These are phyloP conservation scores for Aureobasidium namibiae DNA, from an alignment of 2,329 filamentous ascomycete species.

Conservation along the genomic window DNA sequence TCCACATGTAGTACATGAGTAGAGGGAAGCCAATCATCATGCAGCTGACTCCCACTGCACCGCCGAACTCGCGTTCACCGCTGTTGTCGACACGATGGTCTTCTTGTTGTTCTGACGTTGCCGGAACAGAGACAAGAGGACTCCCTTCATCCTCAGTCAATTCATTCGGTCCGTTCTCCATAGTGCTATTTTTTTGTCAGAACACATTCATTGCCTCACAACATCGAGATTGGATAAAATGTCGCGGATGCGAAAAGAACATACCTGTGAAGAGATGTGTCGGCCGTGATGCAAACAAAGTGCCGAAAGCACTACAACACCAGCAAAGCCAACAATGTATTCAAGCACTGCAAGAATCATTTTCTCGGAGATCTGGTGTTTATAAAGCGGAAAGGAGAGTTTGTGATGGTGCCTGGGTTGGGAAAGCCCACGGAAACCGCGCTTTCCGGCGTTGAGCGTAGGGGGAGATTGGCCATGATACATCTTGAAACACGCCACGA, in stretches of 20 bases:
- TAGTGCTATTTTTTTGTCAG: neutral
- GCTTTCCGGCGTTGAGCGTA: neutral
- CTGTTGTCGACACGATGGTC: neutral
- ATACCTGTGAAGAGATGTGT: neutral
- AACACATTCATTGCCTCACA: too few relatives aligned
- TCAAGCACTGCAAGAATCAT: neutral
- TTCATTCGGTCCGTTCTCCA: neutral
- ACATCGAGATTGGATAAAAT: too few relatives aligned
- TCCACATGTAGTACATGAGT: slow-evolving; percentile 97
- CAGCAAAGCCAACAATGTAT: neutral
- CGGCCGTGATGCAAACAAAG: slow-evolving; percentile 9
- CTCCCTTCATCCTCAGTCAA: neutral
- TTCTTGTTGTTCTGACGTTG: neutral
- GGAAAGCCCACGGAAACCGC: neutral
- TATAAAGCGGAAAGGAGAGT: neutral
- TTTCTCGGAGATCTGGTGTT: neutral
- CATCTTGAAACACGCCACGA: neutral
- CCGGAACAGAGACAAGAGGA: neutral
- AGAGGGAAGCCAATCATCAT: slow-evolving; percentile 83
- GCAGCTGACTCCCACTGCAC: slow-evolving; percentile 60
- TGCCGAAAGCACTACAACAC: neutral
- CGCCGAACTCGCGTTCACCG: slow-evolving; percentile 64
- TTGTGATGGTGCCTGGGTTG: neutral
- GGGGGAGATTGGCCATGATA: neutral
- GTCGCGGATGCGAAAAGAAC: neutral